Percentiles rank a stretch among this genome's conserved stretches.
These are phyloP conservation scores for Xerocomellus chrysenteron DNA, from an alignment of 768 basidiomycete species.

Conservation along the genomic window DNA sequence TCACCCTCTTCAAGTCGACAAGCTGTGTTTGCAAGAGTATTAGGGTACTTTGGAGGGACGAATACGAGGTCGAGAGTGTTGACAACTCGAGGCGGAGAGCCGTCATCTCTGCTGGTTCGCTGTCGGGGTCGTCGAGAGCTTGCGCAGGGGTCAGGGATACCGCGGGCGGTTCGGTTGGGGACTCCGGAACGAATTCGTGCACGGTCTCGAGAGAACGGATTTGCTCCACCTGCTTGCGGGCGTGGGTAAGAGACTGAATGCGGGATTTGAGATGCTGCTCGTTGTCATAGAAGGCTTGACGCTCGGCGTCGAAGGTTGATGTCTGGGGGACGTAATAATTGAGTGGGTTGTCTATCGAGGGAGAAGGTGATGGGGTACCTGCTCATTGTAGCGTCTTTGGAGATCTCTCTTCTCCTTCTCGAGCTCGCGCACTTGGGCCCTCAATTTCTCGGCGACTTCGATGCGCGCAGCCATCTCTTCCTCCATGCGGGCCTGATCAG, in stretches of 20 bases:
- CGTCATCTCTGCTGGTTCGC: conserved; percentile 86
- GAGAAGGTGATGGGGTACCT: conserved; percentile 45
- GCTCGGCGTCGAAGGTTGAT: conserved; percentile 87
- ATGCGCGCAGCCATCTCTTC: conserved; percentile 78
- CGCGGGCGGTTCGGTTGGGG: conserved; percentile 23
- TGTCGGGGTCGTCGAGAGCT: conserved; percentile 60
- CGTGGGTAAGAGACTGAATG: conserved; percentile 74
- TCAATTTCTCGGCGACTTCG: conserved; percentile 80
- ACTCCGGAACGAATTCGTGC: conserved; percentile 40
- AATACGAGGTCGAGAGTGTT: conserved; percentile 81
- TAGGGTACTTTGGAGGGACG: conserved; percentile 80
- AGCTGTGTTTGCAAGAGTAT: conserved; percentile 84
- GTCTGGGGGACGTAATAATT: conserved; percentile 47
- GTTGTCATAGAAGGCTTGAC: conserved; percentile 89
- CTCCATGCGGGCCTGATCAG: conserved; percentile 80
- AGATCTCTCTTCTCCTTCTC: conserved; percentile 88
- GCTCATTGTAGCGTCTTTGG: conserved; percentile 83
- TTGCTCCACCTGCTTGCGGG: conserved; percentile 53
- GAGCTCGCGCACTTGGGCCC: conserved; percentile 76
- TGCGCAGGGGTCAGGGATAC: conserved; percentile 35
- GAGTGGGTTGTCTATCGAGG: conserved; percentile 14
- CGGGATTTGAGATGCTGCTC: conserved; percentile 92
- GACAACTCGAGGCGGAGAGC: conserved; percentile 80
- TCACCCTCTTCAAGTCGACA: conserved; percentile 83
- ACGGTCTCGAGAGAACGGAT: conserved; percentile 37